Conservation (phyloP, 768 basidiomycete species). For the Roridomyces roridus region DNA sequence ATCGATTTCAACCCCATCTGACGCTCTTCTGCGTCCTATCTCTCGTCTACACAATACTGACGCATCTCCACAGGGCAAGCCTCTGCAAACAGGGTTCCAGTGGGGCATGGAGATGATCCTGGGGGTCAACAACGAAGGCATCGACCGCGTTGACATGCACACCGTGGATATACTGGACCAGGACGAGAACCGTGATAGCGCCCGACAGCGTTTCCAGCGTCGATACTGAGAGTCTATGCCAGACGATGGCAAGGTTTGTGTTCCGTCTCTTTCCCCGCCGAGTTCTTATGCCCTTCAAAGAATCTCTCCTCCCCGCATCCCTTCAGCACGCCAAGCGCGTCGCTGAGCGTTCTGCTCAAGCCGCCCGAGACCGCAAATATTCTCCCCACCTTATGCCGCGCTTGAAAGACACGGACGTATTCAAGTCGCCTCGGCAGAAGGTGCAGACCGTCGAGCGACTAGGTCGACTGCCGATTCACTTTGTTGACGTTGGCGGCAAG, state of each 20-base stretch:
- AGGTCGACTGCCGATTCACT: conserved; percentile 64
- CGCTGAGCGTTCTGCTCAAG: conserved; percentile 42
- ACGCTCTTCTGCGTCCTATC: conserved; percentile 36
- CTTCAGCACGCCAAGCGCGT: conserved; percentile 54
- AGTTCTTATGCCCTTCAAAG: conserved; percentile 51
- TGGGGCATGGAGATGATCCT: conserved; percentile 85
- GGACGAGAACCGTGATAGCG: conserved; percentile 57
- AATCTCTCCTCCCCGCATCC: conserved; percentile 63
- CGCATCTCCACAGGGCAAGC: conserved; percentile 54
- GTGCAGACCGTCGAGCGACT: conserved; percentile 44
- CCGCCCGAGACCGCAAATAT: conserved; percentile 42
- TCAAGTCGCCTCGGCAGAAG: conserved; percentile 42
- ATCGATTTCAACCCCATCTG: conserved; percentile 79
- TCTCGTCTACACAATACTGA: conserved; percentile 5
- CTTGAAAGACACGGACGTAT: conserved; percentile 41
- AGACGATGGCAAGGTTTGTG: conserved; percentile 66
- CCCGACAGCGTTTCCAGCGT: conserved; percentile 70
- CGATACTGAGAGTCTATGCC: conserved; percentile 81
- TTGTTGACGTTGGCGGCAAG: conserved; percentile 77
- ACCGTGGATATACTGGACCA: conserved; percentile 70
- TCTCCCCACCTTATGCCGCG: conserved; percentile 46
- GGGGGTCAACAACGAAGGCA: too few relatives aligned
- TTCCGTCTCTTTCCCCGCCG: conserved; percentile 17
- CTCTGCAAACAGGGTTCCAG: conserved; percentile 80
- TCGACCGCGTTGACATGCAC: conserved; percentile 45